These are phyloP conservation scores for Plasmopara viticola DNA, from an alignment of 352 stramenopile species.

Conservation along the genomic window DNA sequence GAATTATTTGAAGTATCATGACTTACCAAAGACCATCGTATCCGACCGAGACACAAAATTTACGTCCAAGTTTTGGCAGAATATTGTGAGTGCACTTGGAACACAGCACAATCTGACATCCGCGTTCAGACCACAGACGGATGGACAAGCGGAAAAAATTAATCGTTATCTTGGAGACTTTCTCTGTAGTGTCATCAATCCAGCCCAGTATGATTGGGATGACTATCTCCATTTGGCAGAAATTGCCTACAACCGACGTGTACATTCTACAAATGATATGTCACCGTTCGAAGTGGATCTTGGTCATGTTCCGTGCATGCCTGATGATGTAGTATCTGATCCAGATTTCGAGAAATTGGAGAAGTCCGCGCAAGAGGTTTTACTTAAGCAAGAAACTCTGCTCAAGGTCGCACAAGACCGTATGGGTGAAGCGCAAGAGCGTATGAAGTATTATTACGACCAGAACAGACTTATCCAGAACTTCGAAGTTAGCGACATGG, in stretches of 20 bases:
- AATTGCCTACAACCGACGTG: no score
- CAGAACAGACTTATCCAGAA: no score
- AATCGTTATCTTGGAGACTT: slow-evolving; percentile 12
- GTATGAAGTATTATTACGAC: no score
- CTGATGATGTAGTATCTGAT: slow-evolving; percentile 1
- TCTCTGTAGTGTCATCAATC: neutral
- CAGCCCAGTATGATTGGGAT: no score
- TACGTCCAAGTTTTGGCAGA: slow-evolving; percentile 8
- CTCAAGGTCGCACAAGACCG: slow-evolving; percentile 6
- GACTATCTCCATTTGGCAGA: no score
- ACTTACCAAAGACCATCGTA: neutral
- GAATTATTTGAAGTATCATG: slow-evolving; percentile 8
- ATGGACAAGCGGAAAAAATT: slow-evolving; percentile 8
- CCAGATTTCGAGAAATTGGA: neutral
- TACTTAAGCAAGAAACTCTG: neutral
- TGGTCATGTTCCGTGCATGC: neutral
- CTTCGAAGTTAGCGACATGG: no score
- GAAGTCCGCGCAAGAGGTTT: neutral
- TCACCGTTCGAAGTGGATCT: no score
- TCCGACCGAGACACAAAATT: neutral
- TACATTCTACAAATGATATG: no score
- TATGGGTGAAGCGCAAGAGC: neutral
- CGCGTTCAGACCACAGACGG: slow-evolving; percentile 2
- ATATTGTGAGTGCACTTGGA: neutral
- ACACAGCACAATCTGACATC: slow-evolving; percentile 2